phyloP scores from a whole-genome alignment of 306 rosid genomes.

The Begonia masoniana region DNA sequence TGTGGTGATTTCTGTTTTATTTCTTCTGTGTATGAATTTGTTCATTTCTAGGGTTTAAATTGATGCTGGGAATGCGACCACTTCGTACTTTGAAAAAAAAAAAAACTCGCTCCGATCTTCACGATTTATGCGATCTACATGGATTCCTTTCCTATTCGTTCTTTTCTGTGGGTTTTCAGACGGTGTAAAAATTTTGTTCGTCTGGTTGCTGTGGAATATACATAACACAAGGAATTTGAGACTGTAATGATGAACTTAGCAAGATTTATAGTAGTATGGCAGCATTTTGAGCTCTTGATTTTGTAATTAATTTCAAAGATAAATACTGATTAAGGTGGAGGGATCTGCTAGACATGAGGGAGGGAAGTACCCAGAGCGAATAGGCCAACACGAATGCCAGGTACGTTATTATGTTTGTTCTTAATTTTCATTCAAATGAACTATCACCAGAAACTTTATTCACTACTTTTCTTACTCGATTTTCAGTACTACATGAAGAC shows the following conservation, averaged over 20 bases:
- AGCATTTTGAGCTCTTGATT: neutral
- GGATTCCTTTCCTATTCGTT: no score
- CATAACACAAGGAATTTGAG: no score
- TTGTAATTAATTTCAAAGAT: conserved; percentile 19
- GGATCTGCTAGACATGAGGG: conserved; percentile 64
- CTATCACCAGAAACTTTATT: neutral
- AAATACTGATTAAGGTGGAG: conserved; percentile 40
- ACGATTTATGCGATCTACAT: no score
- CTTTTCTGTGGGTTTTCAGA: no score
- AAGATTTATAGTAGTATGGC: conserved; percentile 22
- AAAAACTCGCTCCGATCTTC: no score
- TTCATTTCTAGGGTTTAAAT: conserved; percentile 12
- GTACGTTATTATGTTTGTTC: conserved; percentile 30
- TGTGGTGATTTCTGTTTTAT: conserved; percentile 34
- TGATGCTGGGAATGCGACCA: conserved; percentile 3
- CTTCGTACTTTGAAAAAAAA: no score
- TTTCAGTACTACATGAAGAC: conserved; percentile 15
- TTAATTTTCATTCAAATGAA: conserved; percentile 2
- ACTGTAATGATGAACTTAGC: neutral
- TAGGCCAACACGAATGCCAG: conserved; percentile 95
- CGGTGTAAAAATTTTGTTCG: no score
- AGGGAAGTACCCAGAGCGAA: conserved; percentile 76
- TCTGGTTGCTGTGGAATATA: no score
- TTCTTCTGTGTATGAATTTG: conserved; percentile 3
- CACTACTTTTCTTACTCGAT: neutral